phyloP scores from a whole-genome alignment of 192 early-diverging fungal species.

The Coemansia sp. region DNA sequence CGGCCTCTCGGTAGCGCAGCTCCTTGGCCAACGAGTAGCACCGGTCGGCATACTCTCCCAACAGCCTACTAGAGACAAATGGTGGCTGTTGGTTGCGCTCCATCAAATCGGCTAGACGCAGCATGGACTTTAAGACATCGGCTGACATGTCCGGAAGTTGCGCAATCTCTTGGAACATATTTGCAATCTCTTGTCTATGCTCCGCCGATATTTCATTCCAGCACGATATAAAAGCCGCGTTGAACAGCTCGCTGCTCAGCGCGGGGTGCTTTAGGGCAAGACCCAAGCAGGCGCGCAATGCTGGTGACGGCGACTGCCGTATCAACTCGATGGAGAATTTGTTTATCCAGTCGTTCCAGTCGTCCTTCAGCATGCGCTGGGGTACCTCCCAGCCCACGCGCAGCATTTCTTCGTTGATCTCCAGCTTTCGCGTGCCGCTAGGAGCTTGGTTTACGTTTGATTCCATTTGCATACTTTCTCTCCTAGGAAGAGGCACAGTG shows the following conservation, averaged over 20 bases:
- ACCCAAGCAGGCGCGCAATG: constrained; percentile 86
- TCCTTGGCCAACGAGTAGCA: constrained; percentile 98
- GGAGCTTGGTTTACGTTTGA: neutral
- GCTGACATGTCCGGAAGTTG: constrained; percentile 85
- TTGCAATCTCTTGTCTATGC: constrained; percentile 87
- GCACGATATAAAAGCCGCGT: constrained; percentile 96
- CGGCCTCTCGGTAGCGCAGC: constrained; percentile 97
- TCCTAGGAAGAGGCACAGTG: neutral
- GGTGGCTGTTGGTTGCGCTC: constrained; percentile 96
- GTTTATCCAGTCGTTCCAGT: constrained; percentile 96
- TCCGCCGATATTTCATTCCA: constrained; percentile 91
- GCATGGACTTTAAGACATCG: constrained; percentile 86
- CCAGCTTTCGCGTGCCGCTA: constrained; percentile 13
- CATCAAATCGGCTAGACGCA: constrained; percentile 98
- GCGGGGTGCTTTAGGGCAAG: constrained; percentile 81
- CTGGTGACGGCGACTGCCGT: constrained; percentile 95
- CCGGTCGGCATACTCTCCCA: constrained; percentile 87
- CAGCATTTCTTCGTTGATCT: constrained; percentile 60
- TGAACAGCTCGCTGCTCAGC: constrained; percentile 89
- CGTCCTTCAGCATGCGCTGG: constrained; percentile 64
- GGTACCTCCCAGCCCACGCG: constrained; percentile 81
- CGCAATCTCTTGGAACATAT: constrained; percentile 78
- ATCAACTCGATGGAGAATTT: constrained; percentile 88
- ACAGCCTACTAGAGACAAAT: constrained; percentile 88
- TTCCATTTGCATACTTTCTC: neutral